Evolutionary conservation across 441 rosid species (phyloP).

Genomic region (Jatropha podagrica): DNA sequence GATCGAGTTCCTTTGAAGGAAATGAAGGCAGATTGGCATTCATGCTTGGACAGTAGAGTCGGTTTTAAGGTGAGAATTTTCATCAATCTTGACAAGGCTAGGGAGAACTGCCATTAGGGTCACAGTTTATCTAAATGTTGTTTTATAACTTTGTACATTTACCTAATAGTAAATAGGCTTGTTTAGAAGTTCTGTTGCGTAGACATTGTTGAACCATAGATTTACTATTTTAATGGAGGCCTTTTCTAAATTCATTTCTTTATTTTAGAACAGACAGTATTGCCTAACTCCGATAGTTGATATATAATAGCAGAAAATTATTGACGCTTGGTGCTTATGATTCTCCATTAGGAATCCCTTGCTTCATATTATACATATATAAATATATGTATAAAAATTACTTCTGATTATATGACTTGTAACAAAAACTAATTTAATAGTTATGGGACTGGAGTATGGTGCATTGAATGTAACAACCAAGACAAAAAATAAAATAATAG

Average conservation of each 20-base stretch:
- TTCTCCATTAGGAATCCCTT: neutral
- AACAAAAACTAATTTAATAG: neutral
- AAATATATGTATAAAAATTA: neutral
- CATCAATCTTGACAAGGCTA: constrained; percentile 4
- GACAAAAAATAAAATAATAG: too few species aligned
- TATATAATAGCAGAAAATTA: neutral
- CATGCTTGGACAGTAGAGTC: constrained; percentile 83
- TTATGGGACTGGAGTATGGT: neutral
- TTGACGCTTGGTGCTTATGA: neutral
- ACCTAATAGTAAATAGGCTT: neutral
- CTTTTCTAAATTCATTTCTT: neutral
- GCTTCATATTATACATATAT: neutral
- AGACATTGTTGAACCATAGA: neutral
- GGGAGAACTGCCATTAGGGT: neutral
- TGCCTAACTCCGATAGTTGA: neutral
- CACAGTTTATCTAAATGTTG: neutral
- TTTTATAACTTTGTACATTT: neutral
- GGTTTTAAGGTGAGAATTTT: constrained; percentile 78
- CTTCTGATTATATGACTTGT: neutral
- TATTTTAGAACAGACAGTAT: neutral
- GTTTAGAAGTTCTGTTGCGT: neutral
- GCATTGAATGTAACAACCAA: too few species aligned
- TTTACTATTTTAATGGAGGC: neutral
- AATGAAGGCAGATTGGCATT: constrained; percentile 96
- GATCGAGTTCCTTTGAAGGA: constrained; percentile 81